Conservation (phyloP, 75 land plant genomes). For the Picea sitchensis region DNA sequence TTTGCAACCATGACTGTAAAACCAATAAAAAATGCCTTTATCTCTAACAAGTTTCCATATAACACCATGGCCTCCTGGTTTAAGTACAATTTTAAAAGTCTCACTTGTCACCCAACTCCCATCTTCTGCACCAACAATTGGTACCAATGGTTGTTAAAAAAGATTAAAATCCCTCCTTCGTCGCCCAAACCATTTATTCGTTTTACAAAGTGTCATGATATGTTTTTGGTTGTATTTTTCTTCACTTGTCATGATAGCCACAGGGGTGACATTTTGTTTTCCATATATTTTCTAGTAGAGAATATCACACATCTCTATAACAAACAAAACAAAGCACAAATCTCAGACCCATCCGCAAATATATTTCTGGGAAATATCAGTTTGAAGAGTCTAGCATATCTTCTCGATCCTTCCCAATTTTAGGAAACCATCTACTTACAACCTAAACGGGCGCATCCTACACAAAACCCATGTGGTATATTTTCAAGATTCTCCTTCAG, state of each 20-base stretch:
- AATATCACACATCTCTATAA: neutral
- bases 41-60: constrained; percentile 95
- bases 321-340: no score
- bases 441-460: no score
- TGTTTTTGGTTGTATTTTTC: constrained; percentile 85
- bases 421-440: no score
- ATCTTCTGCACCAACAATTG: constrained; percentile 82
- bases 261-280: constrained; percentile 82
- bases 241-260: constrained; percentile 98
- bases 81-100: constrained; percentile 64
- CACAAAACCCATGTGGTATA: no score
- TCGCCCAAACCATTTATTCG: constrained; percentile 84
- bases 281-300: constrained; percentile 80
- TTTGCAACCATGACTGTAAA: constrained; percentile 71
- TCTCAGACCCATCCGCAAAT: no score
- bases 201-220: constrained; percentile 73
- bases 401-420: no score
- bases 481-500: no score
- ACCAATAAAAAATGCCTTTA: constrained; percentile 86
- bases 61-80: constrained; percentile 98
- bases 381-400: no score
- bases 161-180: constrained; percentile 67
- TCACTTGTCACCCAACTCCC: constrained; percentile 77
- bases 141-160: constrained; percentile 98
- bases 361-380: no score